Evolutionary conservation across 176 grass and related monocot species (phyloP), one percentile per base, ranked within the genome.

Genomic region (Calamus simplicifolius): DNA sequence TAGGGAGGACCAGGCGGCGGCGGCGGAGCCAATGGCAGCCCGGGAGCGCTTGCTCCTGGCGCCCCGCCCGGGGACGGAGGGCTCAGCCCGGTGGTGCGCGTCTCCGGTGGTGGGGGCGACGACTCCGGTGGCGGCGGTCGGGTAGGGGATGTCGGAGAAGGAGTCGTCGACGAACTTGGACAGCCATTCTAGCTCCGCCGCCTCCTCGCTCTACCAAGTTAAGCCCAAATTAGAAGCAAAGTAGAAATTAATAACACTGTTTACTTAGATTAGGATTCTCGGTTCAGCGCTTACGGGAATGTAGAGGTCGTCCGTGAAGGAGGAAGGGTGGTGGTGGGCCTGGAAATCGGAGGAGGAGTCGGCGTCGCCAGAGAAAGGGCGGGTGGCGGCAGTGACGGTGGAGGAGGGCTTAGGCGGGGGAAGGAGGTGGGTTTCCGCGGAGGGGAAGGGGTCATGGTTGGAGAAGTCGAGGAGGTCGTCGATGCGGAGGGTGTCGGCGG

Each of bases 11-110:
- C 64, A 54, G 29, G 50, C 25, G 7, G 50, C 3, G 27, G 64
- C 6, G 17, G 50, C 27, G 10, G 35, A 43, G 35, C 35, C 35
- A 5, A 16, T 54, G 25, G 26, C 18, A 6, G 48, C 26, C 50
- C 64, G 52, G 4, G 64, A 67, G 15, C 64, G 50, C 27, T 67
- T 67, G 26, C 64, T 67, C 26, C 64, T 27, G 3, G 50, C 50
- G 17, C 48, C 64, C 15, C 64, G 25, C 1, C 50, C 50, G 16
- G 64, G 18, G 6, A 17, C 15, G 64, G 16, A 67, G 6, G 29
- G 48, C 48, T 51, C 62, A 21, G 3, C 62, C 2, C 62, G 21
- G 17, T 51, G 23, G 48, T 52, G 35, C 7, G n/a, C 38, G 6
- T 51, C 25, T 12, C 16, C 15, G 16, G 15, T 7, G 4, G 49